Percentiles rank a stretch among this genome's conserved stretches.
These are phyloP conservation scores for Cyanodermella asteris DNA, from an alignment of 2,329 filamentous ascomycete genomes.

Conservation along the genomic window DNA sequence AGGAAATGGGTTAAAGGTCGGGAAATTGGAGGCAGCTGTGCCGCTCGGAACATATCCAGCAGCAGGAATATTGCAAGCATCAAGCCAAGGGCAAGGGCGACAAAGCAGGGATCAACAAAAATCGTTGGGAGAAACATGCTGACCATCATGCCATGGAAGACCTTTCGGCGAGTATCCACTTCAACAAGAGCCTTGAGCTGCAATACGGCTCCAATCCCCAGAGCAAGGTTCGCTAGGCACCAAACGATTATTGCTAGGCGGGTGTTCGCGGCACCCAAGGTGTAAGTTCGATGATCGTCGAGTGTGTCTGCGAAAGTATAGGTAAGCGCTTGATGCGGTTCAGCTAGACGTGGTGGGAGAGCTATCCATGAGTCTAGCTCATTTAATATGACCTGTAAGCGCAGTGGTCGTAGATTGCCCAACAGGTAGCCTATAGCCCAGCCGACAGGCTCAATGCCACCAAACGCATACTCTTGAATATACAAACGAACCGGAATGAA, in stretches of 20 bases:
- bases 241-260: slow-evolving; percentile 58
- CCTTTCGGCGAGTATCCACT: slow-evolving; percentile 86
- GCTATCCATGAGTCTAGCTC: slow-evolving; percentile 56
- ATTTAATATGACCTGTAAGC: slow-evolving; percentile 46
- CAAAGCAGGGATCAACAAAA: slow-evolving; percentile 69
- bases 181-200: slow-evolving; percentile 56
- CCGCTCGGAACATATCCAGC: slow-evolving; percentile 72
- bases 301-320: slow-evolving; percentile 41
- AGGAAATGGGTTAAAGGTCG: slow-evolving; percentile 71
- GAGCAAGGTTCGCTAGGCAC: slow-evolving; percentile 45
- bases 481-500: slow-evolving; percentile 50
- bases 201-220: slow-evolving; percentile 55
- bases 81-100: slow-evolving; percentile 55
- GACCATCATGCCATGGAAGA: slow-evolving; percentile 98
- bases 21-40: slow-evolving; percentile 74
- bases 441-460: slow-evolving; percentile 59
- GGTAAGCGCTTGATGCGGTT: slow-evolving; percentile 7
- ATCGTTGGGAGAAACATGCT: slow-evolving; percentile 77
- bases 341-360: slow-evolving; percentile 30
- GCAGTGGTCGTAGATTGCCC: slow-evolving; percentile 51
- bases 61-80: slow-evolving; percentile 69
- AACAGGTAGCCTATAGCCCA: slow-evolving; percentile 85
- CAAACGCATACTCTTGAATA: slow-evolving; percentile 44
- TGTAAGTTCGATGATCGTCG: slow-evolving; percentile 37
- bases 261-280: slow-evolving; percentile 56